Evolutionary conservation across 2,329 filamentous ascomycete species (phyloP).

Genomic region (Aspergillus fumigatus): DNA sequence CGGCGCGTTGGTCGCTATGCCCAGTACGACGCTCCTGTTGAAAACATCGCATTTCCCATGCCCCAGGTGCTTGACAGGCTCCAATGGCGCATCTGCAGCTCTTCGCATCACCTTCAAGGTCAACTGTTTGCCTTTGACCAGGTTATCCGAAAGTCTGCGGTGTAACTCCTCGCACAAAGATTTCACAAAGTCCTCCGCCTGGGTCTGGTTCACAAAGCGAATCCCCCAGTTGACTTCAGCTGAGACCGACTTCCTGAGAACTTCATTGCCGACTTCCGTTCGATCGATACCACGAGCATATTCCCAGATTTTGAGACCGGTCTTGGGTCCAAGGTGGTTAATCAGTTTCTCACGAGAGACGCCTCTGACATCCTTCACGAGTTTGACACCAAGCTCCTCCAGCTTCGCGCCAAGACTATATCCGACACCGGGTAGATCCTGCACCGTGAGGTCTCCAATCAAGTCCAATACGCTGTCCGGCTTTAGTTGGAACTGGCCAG

Average conservation of each 20-base stretch:
- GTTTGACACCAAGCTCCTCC: slow-evolving; percentile 76
- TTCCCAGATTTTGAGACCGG: slow-evolving; percentile 83
- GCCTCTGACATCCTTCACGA: slow-evolving; percentile 77
- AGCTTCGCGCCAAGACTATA: slow-evolving; percentile 83
- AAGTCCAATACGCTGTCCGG: slow-evolving; percentile 74
- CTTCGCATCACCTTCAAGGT: slow-evolving; percentile 95
- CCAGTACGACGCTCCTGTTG: slow-evolving; percentile 80
- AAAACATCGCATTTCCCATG: slow-evolving; percentile 94
- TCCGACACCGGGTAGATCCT: slow-evolving; percentile 85
- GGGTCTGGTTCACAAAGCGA: slow-evolving; percentile 83
- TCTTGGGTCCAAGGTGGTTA: slow-evolving; percentile 79
- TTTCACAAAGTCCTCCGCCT: slow-evolving; percentile 86
- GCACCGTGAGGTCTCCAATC: slow-evolving; percentile 71
- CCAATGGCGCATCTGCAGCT: slow-evolving; percentile 77
- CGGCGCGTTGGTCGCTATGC: slow-evolving; percentile 74
- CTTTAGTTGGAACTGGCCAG: slow-evolving; percentile 83
- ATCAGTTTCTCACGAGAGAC: slow-evolving; percentile 71
- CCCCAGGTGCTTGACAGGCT: slow-evolving; percentile 87
- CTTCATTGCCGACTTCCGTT: slow-evolving; percentile 79
- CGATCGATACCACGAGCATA: slow-evolving; percentile 85
- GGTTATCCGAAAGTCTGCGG: slow-evolving; percentile 72
- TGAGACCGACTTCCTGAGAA: slow-evolving; percentile 86
- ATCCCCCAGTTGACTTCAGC: slow-evolving; percentile 99
- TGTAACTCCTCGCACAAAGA: slow-evolving; percentile 83
- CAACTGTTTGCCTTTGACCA: slow-evolving; percentile 80